Conservation (phyloP, 2,329 filamentous ascomycete genomes). For the Iodosphaeria phyllophila region DNA sequence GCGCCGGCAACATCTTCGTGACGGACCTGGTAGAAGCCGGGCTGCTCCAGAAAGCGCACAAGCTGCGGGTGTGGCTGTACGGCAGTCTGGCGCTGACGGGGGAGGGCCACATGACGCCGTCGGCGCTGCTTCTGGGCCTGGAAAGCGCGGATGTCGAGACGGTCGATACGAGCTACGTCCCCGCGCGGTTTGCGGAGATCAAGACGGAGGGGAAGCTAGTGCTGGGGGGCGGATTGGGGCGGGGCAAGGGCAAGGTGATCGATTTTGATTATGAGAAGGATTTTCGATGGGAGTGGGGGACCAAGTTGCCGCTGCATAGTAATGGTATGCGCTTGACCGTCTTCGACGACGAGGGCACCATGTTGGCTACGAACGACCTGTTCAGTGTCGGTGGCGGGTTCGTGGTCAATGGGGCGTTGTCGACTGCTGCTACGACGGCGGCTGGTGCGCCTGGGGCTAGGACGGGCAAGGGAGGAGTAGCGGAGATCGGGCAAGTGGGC, state of each 20-base stretch:
- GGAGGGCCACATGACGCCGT: constrained; percentile 32
- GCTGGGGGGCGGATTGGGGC: constrained; percentile 20
- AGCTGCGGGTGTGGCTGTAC: constrained; percentile 27
- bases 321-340: constrained; percentile 33
- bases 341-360: constrained; percentile 24
- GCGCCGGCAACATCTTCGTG: constrained; percentile 31
- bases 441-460: constrained; percentile 4
- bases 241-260: constrained; percentile 23
- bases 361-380: constrained; percentile 28
- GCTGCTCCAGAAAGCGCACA: constrained; percentile 23
- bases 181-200: constrained; percentile 24
- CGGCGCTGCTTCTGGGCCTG: constrained; percentile 27
- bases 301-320: constrained; percentile 30
- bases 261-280: constrained; percentile 28
- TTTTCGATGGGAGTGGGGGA: constrained; percentile 31
- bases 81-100: constrained; percentile 30
- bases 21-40: constrained; percentile 25
- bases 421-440: constrained; percentile 15
- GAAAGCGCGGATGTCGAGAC: constrained; percentile 29
- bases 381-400: constrained; percentile 34
- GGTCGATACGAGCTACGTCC: constrained; percentile 28
- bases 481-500: no score
- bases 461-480: constrained; percentile 3
- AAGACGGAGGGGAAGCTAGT: constrained; percentile 24
- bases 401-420: constrained; percentile 29